A percentile compares a stretch with the other conserved stretches of the same genome.
Conservation (phyloP, 345 rosid genomes). For the Microthlaspi erraticum region DNA sequence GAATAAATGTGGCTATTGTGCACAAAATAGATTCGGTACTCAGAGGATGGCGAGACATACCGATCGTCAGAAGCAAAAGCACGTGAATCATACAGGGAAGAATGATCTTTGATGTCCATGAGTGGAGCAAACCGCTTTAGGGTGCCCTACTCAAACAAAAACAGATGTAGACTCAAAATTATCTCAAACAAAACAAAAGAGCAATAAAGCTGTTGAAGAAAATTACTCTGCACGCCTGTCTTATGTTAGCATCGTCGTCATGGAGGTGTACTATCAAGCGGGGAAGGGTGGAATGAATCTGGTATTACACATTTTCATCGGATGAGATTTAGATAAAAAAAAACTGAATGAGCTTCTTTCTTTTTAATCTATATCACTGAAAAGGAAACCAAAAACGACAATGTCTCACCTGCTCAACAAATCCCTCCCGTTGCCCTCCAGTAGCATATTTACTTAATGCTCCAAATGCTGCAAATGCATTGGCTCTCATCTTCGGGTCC, state of each 20-base stretch:
- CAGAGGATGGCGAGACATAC: constrained; percentile 46
- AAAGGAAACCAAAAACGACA: constrained; percentile 7
- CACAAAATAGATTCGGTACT: constrained; percentile 14
- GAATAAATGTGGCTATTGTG: neutral
- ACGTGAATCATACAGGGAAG: constrained; percentile 59
- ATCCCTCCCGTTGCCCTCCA: constrained; percentile 71
- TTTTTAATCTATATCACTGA: constrained; percentile 22
- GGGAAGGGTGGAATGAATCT: constrained; percentile 86
- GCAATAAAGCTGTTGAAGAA: constrained; percentile 26
- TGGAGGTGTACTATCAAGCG: constrained; percentile 82
- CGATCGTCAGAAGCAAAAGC: constrained; percentile 74
- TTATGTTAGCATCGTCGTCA: constrained; percentile 74
- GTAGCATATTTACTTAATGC: constrained; percentile 72
- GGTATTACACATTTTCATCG: constrained; percentile 35
- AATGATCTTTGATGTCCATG: constrained; percentile 63
- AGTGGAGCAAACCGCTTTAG: constrained; percentile 71
- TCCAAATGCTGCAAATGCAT: constrained; percentile 92
- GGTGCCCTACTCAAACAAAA: constrained; percentile 58
- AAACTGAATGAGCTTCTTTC: neutral
- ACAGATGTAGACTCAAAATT: constrained; percentile 26
- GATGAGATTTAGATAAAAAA: constrained; percentile 21
- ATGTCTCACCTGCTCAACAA: constrained; percentile 81
- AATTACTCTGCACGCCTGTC: constrained; percentile 87
- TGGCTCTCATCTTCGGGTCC: constrained; percentile 84
- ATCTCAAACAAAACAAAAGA: constrained; percentile 23